Evolutionary conservation across 2,329 filamentous ascomycete species (phyloP).

Genomic region (Fusarium sp.): DNA sequence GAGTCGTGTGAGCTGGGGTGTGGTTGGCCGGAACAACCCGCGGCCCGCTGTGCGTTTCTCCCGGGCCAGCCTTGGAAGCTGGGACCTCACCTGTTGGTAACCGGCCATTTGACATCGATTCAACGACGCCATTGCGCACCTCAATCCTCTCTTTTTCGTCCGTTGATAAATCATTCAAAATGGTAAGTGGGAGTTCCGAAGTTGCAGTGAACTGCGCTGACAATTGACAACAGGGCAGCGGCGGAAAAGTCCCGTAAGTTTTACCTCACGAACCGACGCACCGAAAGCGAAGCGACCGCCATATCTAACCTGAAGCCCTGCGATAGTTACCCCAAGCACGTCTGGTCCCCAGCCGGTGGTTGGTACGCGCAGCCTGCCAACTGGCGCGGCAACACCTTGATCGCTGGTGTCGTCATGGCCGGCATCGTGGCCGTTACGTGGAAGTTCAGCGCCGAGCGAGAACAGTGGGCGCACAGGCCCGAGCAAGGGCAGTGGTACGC

Average conservation of each 20-base stretch:
- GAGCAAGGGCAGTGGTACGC: constrained; percentile 83
- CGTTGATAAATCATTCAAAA: constrained; percentile 62
- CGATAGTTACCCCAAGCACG: constrained; percentile 92
- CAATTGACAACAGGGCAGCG: constrained; percentile 73
- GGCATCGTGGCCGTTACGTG: constrained; percentile 77
- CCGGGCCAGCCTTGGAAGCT: constrained; percentile 27
- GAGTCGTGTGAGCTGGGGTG: constrained; percentile 53
- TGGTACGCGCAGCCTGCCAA: constrained; percentile 97
- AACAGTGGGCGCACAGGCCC: constrained; percentile 80
- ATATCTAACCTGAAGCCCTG: constrained; percentile 26
- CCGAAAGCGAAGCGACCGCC: constrained; percentile 23
- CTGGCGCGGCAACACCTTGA: constrained; percentile 92
- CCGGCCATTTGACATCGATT: constrained; percentile 36
- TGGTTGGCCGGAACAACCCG: constrained; percentile 44
- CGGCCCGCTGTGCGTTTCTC: constrained; percentile 43
- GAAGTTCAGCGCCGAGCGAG: constrained; percentile 79
- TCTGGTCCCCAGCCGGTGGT: constrained; percentile 98
- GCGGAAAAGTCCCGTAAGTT: constrained; percentile 73
- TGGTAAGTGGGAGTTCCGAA: constrained; percentile 60
- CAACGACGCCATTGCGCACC: constrained; percentile 51
- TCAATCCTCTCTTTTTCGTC: constrained; percentile 48
- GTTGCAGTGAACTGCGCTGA: constrained; percentile 54
- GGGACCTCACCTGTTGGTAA: constrained; percentile 37
- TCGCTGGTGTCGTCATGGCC: constrained; percentile 76
- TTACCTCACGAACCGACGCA: constrained; percentile 38